Percentiles rank a stretch among this genome's conserved stretches.
phyloP scores from a whole-genome alignment of 805 yeast genomes.

The Candida vaughaniae region DNA sequence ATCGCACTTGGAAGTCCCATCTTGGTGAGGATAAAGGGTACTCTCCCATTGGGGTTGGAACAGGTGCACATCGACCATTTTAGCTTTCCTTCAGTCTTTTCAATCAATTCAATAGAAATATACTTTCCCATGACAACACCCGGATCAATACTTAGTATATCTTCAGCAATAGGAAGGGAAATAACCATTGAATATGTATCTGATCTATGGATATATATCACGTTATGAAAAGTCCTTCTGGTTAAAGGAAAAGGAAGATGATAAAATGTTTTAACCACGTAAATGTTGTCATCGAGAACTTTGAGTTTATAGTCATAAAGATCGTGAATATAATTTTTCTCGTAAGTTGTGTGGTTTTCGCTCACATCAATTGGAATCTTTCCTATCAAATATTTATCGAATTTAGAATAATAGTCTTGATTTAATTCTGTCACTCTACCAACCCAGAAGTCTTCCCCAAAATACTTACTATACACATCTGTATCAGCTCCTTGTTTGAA shows the following conservation, averaged over 20 bases:
- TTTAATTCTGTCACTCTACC: conserved; percentile 14
- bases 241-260: conserved; percentile 37
- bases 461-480: background rate
- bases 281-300: conserved; percentile 19
- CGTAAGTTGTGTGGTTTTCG: conserved; percentile 33
- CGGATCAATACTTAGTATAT: conserved; percentile 12
- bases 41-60: conserved; percentile 38
- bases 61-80: conserved; percentile 41
- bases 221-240: conserved; percentile 35
- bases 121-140: conserved; percentile 30
- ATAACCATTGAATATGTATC: conserved; percentile 28
- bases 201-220: conserved; percentile 27
- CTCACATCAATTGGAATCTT: conserved; percentile 6
- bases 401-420: conserved; percentile 5
- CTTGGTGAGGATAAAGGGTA: conserved; percentile 36
- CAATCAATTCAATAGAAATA: conserved; percentile 35
- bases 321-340: conserved; percentile 35
- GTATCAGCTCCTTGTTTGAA: conserved; percentile 3
- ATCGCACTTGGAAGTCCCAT: conserved; percentile 31
- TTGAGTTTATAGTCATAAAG: conserved; percentile 24
- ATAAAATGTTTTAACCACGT: conserved; percentile 32
- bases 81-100: conserved; percentile 20
- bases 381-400: conserved; percentile 17
- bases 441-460: conserved; percentile 15
- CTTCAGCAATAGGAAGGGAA: conserved; percentile 33